These are phyloP conservation scores for Alternaria brassicae DNA, from an alignment of 2,329 filamentous ascomycete genomes.

Conservation along the genomic window DNA sequence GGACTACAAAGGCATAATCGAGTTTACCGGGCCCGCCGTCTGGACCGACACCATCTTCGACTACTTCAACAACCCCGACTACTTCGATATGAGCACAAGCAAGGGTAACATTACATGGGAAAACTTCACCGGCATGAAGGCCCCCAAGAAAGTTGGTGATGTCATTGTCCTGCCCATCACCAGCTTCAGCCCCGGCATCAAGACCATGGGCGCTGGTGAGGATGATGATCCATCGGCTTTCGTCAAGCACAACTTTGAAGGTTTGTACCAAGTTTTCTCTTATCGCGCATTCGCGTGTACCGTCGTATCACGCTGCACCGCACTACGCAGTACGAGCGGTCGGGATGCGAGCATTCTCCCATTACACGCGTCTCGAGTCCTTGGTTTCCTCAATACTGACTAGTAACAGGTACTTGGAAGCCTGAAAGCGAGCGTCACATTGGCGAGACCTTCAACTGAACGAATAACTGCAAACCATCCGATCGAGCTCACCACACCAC, in stretches of 20 bases:
- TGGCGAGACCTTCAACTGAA: slow-evolving; percentile 43
- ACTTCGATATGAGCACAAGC: slow-evolving; percentile 79
- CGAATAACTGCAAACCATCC: not conserved
- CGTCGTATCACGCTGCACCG: slow-evolving; percentile 3
- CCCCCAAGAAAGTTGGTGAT: slow-evolving; percentile 87
- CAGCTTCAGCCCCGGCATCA: slow-evolving; percentile 93
- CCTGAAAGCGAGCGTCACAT: slow-evolving; percentile 46
- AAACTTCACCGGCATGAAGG: slow-evolving; percentile 88
- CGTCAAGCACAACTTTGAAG: slow-evolving; percentile 96
- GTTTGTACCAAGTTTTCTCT: slow-evolving; percentile 60
- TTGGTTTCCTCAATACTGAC: slow-evolving; percentile 32
- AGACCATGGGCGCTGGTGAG: slow-evolving; percentile 90
- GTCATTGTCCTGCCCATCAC: slow-evolving; percentile 95
- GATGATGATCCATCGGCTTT: slow-evolving; percentile 94
- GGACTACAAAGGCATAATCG: slow-evolving; percentile 80
- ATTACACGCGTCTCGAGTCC: slow-evolving; percentile 7
- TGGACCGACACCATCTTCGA: slow-evolving; percentile 94
- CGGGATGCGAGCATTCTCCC: not conserved
- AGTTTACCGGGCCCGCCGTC: slow-evolving; percentile 90
- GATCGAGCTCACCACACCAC: not conserved
- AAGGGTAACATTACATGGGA: slow-evolving; percentile 79
- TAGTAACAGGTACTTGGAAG: slow-evolving; percentile 45
- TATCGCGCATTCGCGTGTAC: not conserved
- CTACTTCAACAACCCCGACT: slow-evolving; percentile 91
- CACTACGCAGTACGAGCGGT: not conserved